phyloP scores from a whole-genome alignment of 139 green algal genomes.

The Marvania coccoides region DNA sequence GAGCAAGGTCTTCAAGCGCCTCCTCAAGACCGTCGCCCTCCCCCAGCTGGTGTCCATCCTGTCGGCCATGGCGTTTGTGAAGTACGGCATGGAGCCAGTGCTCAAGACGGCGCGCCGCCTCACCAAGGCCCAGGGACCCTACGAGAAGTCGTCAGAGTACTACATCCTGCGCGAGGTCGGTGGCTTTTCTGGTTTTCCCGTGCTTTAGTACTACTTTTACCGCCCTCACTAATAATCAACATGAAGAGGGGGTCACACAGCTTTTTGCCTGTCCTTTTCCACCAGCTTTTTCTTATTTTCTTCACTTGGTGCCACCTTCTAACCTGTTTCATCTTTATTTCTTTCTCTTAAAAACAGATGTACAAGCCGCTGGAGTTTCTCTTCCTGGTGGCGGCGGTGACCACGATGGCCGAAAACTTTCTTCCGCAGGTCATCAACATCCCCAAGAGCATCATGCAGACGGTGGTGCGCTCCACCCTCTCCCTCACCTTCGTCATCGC shows the following conservation, averaged over 20 bases:
- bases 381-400: slow-evolving; percentile 77
- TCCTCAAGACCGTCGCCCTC: slow-evolving; percentile 63
- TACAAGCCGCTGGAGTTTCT: slow-evolving; percentile 86
- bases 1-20: slow-evolving; percentile 28
- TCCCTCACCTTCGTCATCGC: slow-evolving; percentile 78
- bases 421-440: slow-evolving; percentile 76
- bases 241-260: not conserved
- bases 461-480: slow-evolving; percentile 69
- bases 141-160: slow-evolving; percentile 51
- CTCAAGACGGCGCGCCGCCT: slow-evolving; percentile 32
- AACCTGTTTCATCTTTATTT: not conserved
- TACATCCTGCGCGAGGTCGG: slow-evolving; percentile 61
- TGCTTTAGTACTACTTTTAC: not conserved
- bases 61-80: slow-evolving; percentile 32
- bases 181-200: not conserved
- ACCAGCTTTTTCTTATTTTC: not conserved
- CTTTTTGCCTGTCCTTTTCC: not conserved
- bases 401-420: slow-evolving; percentile 79
- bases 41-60: slow-evolving; percentile 43
- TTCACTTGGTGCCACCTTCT: not conserved
- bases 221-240: not conserved
- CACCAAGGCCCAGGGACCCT: slow-evolving; percentile 31
- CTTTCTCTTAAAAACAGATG: slow-evolving; percentile 44
- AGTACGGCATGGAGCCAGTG: slow-evolving; percentile 43
- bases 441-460: slow-evolving; percentile 45